These are phyloP conservation scores for Elaeis oleifera DNA, from an alignment of 202 grass and related monocot species.

Conservation along the genomic window DNA sequence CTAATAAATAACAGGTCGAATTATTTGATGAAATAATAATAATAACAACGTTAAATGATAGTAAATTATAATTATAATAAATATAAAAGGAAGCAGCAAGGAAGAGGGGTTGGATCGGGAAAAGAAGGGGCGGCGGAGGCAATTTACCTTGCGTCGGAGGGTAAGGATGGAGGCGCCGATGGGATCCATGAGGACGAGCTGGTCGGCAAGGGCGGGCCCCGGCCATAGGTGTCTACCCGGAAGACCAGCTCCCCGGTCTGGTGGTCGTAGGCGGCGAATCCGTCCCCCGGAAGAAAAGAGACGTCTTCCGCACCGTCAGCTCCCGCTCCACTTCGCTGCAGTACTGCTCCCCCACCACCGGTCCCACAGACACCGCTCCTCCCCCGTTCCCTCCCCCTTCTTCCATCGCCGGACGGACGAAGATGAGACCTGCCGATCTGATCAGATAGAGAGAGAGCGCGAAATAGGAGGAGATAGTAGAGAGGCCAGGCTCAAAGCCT, in stretches of 20 bases:
- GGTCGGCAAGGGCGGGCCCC: slow-evolving; percentile 28
- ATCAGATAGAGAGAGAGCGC: too few relatives aligned
- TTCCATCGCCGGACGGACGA: background rate
- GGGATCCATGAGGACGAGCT: slow-evolving; percentile 74
- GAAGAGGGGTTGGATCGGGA: too few relatives aligned
- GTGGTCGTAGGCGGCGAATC: slow-evolving; percentile 85
- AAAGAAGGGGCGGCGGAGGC: too few relatives aligned
- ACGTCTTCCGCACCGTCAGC: slow-evolving; percentile 91
- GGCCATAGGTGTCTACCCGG: slow-evolving; percentile 70
- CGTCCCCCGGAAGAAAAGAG: slow-evolving; percentile 79
- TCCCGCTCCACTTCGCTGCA: slow-evolving; percentile 54
- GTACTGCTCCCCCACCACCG: slow-evolving; percentile 61
- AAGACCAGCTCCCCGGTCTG: slow-evolving; percentile 67
- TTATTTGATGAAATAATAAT: too few relatives aligned
- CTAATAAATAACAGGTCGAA: too few relatives aligned
- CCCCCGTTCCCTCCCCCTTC: too few relatives aligned
- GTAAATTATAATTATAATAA: background rate
- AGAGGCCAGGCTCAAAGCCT: too few relatives aligned
- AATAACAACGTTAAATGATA: background rate
- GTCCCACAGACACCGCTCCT: background rate
- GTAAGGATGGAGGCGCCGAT: slow-evolving; percentile 66
- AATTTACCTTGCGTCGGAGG: slow-evolving; percentile 41
- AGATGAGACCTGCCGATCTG: background rate
- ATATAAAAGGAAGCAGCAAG: background rate
- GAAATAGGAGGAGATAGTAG: too few relatives aligned